Percentiles rank a stretch among this genome's conserved stretches.
Conservation (phyloP, 306 rosid genomes). For the Morella rubra region DNA sequence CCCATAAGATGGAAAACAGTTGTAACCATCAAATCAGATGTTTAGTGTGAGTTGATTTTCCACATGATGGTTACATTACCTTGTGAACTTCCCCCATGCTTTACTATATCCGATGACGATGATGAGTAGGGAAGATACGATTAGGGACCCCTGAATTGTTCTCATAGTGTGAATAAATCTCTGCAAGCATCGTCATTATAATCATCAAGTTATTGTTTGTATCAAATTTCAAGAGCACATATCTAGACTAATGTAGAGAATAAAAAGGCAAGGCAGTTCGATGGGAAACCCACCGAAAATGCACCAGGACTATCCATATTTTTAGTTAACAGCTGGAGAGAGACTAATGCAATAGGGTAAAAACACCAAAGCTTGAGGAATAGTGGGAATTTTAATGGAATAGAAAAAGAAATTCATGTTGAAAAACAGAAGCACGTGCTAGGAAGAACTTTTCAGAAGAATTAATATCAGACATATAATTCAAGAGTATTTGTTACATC, state of each 20-base stretch:
- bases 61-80: constrained; percentile 35
- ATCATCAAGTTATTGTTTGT: constrained; percentile 9
- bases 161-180: constrained; percentile 68
- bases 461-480: neutral
- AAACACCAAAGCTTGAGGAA: neutral
- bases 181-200: constrained; percentile 43
- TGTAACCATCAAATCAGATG: neutral
- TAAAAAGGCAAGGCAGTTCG: neutral
- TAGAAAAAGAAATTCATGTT: neutral
- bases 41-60: neutral
- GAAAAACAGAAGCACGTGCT: neutral
- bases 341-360: neutral
- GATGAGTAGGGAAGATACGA: constrained; percentile 75
- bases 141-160: constrained; percentile 88
- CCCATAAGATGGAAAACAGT: constrained; percentile 2
- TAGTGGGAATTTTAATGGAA: neutral
- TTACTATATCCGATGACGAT: constrained; percentile 73
- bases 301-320: neutral
- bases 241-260: constrained; percentile 1
- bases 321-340: neutral
- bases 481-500: neutral
- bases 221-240: neutral
- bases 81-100: constrained; percentile 70
- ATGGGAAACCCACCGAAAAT: neutral
- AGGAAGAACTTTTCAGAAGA: neutral